Evolutionary conservation across 441 rosid species (phyloP), one percentile per base, ranked within the genome.

Genomic region (Arabidopsis hybrid): DNA sequence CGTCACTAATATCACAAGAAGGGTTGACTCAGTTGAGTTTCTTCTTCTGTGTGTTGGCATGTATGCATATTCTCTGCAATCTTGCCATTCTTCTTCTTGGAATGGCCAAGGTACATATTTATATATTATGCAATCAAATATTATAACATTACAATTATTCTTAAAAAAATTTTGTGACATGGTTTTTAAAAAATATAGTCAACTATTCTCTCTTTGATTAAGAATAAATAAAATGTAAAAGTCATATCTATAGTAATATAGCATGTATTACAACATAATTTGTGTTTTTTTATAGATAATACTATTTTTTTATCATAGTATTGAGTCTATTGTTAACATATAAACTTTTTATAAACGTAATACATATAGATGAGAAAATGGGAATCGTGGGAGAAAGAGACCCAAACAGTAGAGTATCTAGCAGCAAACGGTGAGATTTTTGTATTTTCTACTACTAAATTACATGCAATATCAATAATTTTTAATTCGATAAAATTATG

Each of bases 1-100:
- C 78, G 0, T 72, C 92, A 29, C 56, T 91, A 0, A 87, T 91
- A 45, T 86, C 93, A 29, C 39, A 56, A 79, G 74, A 85, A 8
- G 93, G 96, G 57, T 38, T 85, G 47, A 87, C 78, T 70, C 93
- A 91, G 78, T 83, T 91, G 29, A 86, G 75, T 69, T 82, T 76
- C 78, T 86, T 90, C 74, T 73, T 91, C 9, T 91, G 87, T 51
- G 89, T 85, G 61, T 69, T 91, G 64, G 96, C 96, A 2, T 87
- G 83, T 31, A 86, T 81, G 86, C 96, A 91, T 49, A 81, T 87
- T 71, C 80, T 85, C 35, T 91, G 78, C 57, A 78, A 85, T 78
- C 83, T 87, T 60, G 75, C 81, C 16, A 87, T 93, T 4, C 72
- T 88, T 87, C 87, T 85, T 40, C 38, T 88, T 42, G 93, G 92